Conservation (phyloP, 306 rosid genomes). For the Dalbergia oliveri region DNA sequence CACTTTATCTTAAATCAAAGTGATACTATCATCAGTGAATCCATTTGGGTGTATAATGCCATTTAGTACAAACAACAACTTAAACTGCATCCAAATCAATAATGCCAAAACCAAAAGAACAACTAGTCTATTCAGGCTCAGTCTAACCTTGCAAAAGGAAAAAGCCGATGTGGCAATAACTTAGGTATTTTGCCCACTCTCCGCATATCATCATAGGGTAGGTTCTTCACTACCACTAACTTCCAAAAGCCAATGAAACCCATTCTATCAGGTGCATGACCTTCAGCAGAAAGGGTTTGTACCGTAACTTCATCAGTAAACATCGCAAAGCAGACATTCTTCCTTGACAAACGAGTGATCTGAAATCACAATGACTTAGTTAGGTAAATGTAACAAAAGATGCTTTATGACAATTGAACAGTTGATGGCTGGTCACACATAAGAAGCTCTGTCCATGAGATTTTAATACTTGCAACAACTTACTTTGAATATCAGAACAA, state of each 20-base stretch:
- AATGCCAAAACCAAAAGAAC: conserved; percentile 23
- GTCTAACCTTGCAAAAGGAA: conserved; percentile 94
- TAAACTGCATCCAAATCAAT: conserved; percentile 39
- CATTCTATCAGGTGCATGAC: conserved; percentile 78
- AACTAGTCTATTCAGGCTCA: conserved; percentile 1
- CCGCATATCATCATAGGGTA: conserved; percentile 91
- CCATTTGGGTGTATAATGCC: conserved; percentile 13
- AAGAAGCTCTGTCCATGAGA: not conserved
- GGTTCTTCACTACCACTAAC: conserved; percentile 84
- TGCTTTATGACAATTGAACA: conserved; percentile 24
- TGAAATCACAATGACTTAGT: conserved; percentile 55
- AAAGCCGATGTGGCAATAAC: conserved; percentile 92
- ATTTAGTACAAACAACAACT: not conserved
- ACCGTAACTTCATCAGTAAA: conserved; percentile 84
- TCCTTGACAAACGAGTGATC: conserved; percentile 89
- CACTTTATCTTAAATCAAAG: not conserved
- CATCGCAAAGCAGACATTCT: conserved; percentile 96
- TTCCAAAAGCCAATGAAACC: conserved; percentile 97
- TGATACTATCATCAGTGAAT: conserved; percentile 5
- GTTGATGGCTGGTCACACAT: conserved; percentile 16
- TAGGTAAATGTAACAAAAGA: conserved; percentile 34
- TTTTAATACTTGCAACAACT: conserved; percentile 6
- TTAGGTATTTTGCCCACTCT: conserved; percentile 97
- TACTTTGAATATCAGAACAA: not conserved
- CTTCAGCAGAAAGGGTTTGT: conserved; percentile 75